Conservation (phyloP, 2,329 filamentous ascomycete species). For the Colletotrichum sp. region DNA sequence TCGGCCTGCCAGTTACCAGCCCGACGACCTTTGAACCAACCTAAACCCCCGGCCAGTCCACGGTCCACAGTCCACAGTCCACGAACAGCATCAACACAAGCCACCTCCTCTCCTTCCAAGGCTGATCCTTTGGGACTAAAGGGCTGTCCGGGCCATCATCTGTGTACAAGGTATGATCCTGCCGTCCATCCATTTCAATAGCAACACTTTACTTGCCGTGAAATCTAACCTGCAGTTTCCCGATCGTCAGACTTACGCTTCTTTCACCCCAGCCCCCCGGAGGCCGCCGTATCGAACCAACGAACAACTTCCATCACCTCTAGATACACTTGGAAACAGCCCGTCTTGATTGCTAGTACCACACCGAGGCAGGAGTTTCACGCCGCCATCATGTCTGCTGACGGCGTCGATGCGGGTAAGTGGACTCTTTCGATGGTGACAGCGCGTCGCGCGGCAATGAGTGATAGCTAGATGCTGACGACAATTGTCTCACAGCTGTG, state of each 20-base stretch:
- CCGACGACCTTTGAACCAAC: conserved; percentile 5
- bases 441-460: not conserved
- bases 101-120: not conserved
- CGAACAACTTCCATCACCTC: not conserved
- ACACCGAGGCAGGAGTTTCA: not conserved
- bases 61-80: not conserved
- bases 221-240: not conserved
- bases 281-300: not conserved
- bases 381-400: conserved; percentile 16
- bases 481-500: conserved; percentile 44
- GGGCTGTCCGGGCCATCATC: conserved; percentile 5
- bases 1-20: conserved; percentile 10
- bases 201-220: not conserved
- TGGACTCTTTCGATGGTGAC: not conserved
- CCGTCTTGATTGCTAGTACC: not conserved
- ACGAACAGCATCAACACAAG: not conserved
- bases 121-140: not conserved
- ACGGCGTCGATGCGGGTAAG: conserved; percentile 20
- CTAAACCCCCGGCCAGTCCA: conserved; percentile 1
- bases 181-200: not conserved
- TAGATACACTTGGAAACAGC: not conserved
- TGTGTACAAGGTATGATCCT: not conserved
- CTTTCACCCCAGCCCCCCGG: conserved; percentile 7
- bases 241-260: not conserved
- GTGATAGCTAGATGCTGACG: not conserved